A percentile compares a stretch with the other conserved stretches of the same genome.
Evolutionary conservation across 148 eudicot genomes (phyloP).

Genomic region (Amaranthus palmeri): DNA sequence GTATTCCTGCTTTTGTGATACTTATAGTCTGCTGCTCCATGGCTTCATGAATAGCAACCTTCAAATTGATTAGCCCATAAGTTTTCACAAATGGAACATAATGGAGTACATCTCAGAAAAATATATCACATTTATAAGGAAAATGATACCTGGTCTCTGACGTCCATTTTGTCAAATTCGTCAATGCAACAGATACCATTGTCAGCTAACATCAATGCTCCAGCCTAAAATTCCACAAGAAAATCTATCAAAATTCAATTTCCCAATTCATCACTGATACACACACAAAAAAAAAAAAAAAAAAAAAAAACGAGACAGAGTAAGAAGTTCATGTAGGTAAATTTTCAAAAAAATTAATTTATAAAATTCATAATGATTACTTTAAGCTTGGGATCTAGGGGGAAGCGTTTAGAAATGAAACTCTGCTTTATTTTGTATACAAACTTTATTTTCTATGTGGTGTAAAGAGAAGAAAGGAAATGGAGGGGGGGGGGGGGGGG

Average conservation of each 20-base stretch:
- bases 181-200: slow-evolving; percentile 97
- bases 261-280: background rate
- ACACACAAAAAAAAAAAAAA: background rate
- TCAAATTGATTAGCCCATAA: slow-evolving; percentile 13
- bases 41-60: slow-evolving; percentile 99
- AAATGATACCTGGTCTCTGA: slow-evolving; percentile 79
- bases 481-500: too few species aligned
- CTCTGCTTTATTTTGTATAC: too few species aligned
- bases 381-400: too few species aligned
- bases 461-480: too few species aligned
- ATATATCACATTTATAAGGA: background rate
- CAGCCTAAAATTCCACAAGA: slow-evolving; percentile 56
- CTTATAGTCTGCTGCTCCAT: slow-evolving; percentile 99
- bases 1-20: slow-evolving; percentile 99
- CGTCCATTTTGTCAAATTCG: slow-evolving; percentile 98
- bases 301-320: background rate
- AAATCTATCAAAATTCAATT: slow-evolving; percentile 20
- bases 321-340: background rate
- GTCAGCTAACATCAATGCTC: slow-evolving; percentile 98
- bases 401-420: too few species aligned
- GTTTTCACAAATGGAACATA: slow-evolving; percentile 5
- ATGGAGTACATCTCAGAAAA: background rate
- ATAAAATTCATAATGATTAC: too few species aligned
- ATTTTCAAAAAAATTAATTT: too few species aligned
- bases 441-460: too few species aligned